Evolutionary conservation across 2,329 filamentous ascomycete genomes (phyloP), one percentile per base, ranked within the genome.

Genomic region (Fusarium camptoceras): DNA sequence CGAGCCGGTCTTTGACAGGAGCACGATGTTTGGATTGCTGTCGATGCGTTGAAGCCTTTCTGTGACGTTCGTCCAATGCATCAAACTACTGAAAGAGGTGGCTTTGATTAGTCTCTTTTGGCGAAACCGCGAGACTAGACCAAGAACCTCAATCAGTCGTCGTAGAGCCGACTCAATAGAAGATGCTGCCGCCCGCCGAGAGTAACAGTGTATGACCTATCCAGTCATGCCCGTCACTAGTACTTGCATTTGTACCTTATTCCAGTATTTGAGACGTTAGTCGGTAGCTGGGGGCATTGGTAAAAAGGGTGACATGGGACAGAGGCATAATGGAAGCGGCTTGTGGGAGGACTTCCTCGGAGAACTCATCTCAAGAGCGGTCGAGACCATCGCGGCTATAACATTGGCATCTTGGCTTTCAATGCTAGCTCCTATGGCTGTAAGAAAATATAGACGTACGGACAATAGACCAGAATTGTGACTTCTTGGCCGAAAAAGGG

Each of bases 401-500:
- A 50, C 31, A 24, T 39, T 42, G 27, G 42, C 37, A 34, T 48
- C 34, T 68, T 39, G 6, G 3, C 22, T n/a, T 7, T 25, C 20
- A 8, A 31, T 51, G 18, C 24, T 22, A 22, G 30, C 6, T 15
- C 5, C 15, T 18, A 9, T 28, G 10, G 8, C 7, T 22, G n/a
- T 15, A 27, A 6, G n/a, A 20, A 3, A 30, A 8, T 20, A 28
- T 9, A 20, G 12, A 14, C 4, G 31, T 20, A 60, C 48, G 18
- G 18, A 50, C 18, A 58, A 39, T 59, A 48, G n/a, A 31, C 42
- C n/a, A 57, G 37, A 24, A 64, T 49, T 11, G 59, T 51, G 25
- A 39, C 56, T 22, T 66, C 49, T 30, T 63, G 54, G n/a, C 47
- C 46, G 18, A 60, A 43, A 55, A 55, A 63, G 55, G 37, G 69